Percentiles rank a stretch among this genome's conserved stretches.
phyloP scores from a whole-genome alignment of 257 asterid genomes.

The Solanum peruvianum region DNA sequence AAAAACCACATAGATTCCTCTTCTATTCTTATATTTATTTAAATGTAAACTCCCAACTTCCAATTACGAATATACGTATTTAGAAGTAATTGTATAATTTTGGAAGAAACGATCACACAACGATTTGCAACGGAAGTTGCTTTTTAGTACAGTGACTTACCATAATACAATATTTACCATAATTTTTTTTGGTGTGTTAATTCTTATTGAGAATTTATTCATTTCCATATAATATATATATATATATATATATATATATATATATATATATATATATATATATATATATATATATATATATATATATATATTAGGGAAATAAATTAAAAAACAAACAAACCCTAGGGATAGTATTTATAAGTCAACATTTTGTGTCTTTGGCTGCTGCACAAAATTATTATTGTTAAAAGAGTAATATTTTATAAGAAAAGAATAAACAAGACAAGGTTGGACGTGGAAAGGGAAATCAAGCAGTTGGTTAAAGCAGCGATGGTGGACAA shows the following conservation, averaged over 20 bases:
- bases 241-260: not conserved
- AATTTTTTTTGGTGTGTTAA: not conserved
- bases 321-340: not conserved
- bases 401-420: not conserved
- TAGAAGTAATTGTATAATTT: not conserved
- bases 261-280: not conserved
- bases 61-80: not conserved
- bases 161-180: not conserved
- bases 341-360: not conserved
- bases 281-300: too few relatives aligned
- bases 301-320: not conserved
- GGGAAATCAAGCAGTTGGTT: not conserved
- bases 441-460: not conserved
- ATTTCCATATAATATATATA: not conserved
- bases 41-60: not conserved
- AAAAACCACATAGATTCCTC: not conserved
- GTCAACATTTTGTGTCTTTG: not conserved
- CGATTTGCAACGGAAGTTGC: not conserved
- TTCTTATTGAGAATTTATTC: not conserved
- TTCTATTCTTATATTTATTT: not conserved
- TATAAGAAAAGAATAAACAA: not conserved
- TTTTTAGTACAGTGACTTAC: not conserved
- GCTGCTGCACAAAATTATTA: not conserved
- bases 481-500: constrained; percentile 23
- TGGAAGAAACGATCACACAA: not conserved